Evolutionary conservation across 352 stramenopile species (phyloP).

Genomic region (Phytophthora quininea): DNA sequence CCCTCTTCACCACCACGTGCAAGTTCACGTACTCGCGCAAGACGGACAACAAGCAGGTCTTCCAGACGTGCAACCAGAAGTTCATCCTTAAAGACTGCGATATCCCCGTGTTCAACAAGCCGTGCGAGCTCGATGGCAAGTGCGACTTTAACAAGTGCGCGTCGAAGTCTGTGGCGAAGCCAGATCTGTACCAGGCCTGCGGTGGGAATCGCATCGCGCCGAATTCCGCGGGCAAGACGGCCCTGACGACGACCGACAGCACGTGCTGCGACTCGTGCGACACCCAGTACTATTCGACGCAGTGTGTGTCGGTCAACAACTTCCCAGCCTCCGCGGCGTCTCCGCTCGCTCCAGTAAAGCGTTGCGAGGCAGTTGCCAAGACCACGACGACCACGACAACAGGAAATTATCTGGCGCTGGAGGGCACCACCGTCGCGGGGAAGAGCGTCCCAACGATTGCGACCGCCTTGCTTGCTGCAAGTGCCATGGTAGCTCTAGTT

Average conservation of each 20-base stretch:
- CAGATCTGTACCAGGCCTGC: not conserved
- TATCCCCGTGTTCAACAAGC: conserved; percentile 6
- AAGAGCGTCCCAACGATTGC: not conserved
- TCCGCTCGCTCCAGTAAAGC: not conserved
- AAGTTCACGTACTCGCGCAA: conserved; percentile 21
- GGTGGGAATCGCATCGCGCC: not conserved
- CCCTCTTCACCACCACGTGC: conserved; percentile 14
- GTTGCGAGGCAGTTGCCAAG: not conserved
- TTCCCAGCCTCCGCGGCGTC: not conserved
- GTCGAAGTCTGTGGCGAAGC: not conserved
- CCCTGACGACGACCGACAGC: not conserved
- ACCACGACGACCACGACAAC: too few species aligned
- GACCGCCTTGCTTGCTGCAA: not conserved
- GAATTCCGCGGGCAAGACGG: not conserved
- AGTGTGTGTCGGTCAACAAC: not conserved
- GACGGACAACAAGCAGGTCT: not conserved
- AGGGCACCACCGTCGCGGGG: not conserved
- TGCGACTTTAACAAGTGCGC: conserved; percentile 18
- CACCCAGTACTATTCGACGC: not conserved
- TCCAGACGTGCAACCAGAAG: conserved; percentile 7
- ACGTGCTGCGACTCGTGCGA: not conserved
- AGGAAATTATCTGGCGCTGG: not conserved
- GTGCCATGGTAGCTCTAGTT: conserved; percentile 12
- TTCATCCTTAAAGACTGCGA: conserved; percentile 23
- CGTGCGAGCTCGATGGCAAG: conserved; percentile 1